Percentiles rank a stretch among this genome's conserved stretches.
Evolutionary conservation across 768 basidiomycete genomes (phyloP).

Genomic region (Trametes sanguinea): DNA sequence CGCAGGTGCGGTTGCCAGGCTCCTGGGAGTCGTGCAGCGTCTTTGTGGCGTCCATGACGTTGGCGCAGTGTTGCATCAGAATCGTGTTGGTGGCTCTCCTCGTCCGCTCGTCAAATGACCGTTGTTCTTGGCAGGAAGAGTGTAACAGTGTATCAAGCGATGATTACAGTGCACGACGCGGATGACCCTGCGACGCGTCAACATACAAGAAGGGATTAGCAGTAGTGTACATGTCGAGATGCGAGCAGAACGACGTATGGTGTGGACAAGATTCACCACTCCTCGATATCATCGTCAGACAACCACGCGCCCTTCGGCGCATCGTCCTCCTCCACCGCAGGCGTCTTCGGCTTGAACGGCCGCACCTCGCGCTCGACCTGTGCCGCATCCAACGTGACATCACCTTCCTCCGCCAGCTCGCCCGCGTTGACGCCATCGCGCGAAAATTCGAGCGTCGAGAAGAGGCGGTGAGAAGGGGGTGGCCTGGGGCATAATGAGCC

Average conservation of each 20-base stretch:
- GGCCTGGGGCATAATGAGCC: background rate
- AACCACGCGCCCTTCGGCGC: slow-evolving; percentile 33
- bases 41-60: slow-evolving; percentile 12
- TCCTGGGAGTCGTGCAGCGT: background rate
- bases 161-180: too few relatives aligned
- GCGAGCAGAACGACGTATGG: too few relatives aligned
- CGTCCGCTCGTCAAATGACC: background rate
- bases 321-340: slow-evolving; percentile 31
- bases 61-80: background rate
- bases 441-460: slow-evolving; percentile 54
- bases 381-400: slow-evolving; percentile 19
- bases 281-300: slow-evolving; percentile 41
- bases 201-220: too few relatives aligned
- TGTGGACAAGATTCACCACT: slow-evolving; percentile 19
- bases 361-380: slow-evolving; percentile 36
- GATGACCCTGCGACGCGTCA: too few relatives aligned
- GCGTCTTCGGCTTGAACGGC: slow-evolving; percentile 36
- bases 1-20: background rate
- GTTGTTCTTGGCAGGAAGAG: background rate
- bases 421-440: background rate
- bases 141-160: too few relatives aligned
- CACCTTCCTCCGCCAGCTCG: slow-evolving; percentile 30
- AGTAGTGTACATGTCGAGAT: too few relatives aligned
- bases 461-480: slow-evolving; percentile 45
- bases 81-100: background rate